Evolutionary conservation across 2,329 filamentous ascomycete genomes (phyloP).

Genomic region (Trematosphaeria pertusa): DNA sequence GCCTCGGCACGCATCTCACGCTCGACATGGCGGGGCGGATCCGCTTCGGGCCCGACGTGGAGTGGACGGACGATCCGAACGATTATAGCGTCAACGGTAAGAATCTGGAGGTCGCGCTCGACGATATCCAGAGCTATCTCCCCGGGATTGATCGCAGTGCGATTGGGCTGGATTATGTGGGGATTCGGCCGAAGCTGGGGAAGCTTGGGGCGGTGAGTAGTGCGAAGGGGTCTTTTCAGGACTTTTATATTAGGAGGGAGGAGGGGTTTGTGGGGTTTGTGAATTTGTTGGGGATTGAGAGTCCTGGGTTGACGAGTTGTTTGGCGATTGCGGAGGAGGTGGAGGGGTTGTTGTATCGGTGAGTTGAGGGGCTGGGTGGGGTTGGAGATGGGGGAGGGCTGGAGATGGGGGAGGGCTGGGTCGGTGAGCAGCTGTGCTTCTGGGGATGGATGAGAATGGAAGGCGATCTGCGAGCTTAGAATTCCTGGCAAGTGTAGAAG

Average conservation of each 20-base stretch:
- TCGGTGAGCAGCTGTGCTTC: no score
- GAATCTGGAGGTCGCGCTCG: slow-evolving; percentile 70
- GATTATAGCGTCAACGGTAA: slow-evolving; percentile 73
- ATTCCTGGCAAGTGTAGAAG: no score
- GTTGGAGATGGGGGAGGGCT: no score
- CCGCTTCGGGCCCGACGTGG: slow-evolving; percentile 92
- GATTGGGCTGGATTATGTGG: slow-evolving; percentile 84
- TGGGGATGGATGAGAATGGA: no score
- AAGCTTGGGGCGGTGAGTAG: slow-evolving; percentile 67
- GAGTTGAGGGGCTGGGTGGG: not conserved
- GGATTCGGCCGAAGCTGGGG: slow-evolving; percentile 85
- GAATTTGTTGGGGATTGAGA: slow-evolving; percentile 92
- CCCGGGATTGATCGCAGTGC: slow-evolving; percentile 72
- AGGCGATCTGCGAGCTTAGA: no score
- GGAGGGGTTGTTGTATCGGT: slow-evolving; percentile 59
- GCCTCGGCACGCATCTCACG: slow-evolving; percentile 91
- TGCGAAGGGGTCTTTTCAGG: slow-evolving; percentile 73
- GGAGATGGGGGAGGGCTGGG: no score
- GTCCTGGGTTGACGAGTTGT: slow-evolving; percentile 85
- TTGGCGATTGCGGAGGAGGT: slow-evolving; percentile 87
- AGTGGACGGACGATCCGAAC: slow-evolving; percentile 79
- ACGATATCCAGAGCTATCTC: slow-evolving; percentile 79
- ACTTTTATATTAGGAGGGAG: slow-evolving; percentile 83
- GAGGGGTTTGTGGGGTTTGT: slow-evolving; percentile 82
- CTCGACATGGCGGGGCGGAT: slow-evolving; percentile 84